phyloP scores from a whole-genome alignment of 148 eudicot species.

The Diospyros kaki region DNA sequence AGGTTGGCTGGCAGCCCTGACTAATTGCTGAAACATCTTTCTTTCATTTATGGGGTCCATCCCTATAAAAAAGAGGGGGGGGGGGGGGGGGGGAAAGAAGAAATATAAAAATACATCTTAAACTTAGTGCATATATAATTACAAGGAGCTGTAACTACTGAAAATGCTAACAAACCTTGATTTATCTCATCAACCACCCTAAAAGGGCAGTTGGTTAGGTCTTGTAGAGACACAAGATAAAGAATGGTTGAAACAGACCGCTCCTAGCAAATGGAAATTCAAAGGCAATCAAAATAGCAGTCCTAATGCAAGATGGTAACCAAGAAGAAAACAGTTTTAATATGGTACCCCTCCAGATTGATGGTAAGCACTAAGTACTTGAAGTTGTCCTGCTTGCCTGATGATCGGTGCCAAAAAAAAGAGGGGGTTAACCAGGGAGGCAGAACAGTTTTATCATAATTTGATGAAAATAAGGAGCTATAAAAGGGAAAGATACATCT shows the following conservation, averaged over 20 bases:
- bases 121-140: too few species aligned
- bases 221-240: constrained; percentile 96
- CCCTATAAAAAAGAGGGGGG: constrained; percentile 35
- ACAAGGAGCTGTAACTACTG: background rate
- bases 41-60: constrained; percentile 98
- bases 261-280: constrained; percentile 49
- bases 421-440: background rate
- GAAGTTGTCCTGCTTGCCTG: constrained; percentile 96
- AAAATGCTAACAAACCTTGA: constrained; percentile 56
- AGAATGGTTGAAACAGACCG: constrained; percentile 98
- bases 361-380: constrained; percentile 96
- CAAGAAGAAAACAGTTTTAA: constrained; percentile 7
- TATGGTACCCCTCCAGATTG: constrained; percentile 95
- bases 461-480: constrained; percentile 7
- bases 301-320: constrained; percentile 11
- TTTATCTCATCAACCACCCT: constrained; percentile 99
- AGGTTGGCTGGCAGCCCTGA: constrained; percentile 89
- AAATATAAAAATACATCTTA: background rate
- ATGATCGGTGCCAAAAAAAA: constrained; percentile 21
- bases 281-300: constrained; percentile 18
- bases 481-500: background rate
- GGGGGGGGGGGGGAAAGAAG: background rate
- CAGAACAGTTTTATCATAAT: background rate
- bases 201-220: constrained; percentile 95
- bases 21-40: constrained; percentile 98